phyloP scores from a whole-genome alignment of 2,329 filamentous ascomycete genomes.

The Biscogniauxia mediterranea region DNA sequence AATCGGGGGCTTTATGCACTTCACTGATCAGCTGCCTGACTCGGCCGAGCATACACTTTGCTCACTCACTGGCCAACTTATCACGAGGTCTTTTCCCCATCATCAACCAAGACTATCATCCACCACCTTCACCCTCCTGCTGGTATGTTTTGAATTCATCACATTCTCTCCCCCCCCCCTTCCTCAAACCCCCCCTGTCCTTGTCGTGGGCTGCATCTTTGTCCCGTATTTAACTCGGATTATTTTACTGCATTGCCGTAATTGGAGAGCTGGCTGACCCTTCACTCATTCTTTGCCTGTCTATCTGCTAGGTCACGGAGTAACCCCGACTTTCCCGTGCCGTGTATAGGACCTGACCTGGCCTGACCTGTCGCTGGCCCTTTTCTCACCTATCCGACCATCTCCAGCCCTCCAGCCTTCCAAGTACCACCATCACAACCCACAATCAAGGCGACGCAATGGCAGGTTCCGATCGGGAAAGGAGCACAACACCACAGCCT shows the following conservation, averaged over 20 bases:
- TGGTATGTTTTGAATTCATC: background rate
- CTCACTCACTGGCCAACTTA: background rate
- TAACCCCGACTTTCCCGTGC: background rate
- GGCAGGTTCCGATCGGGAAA: conserved; percentile 38
- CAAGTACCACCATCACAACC: conserved; percentile 2
- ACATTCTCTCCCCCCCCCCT: background rate
- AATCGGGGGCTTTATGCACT: conserved; percentile 2
- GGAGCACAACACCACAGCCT: conserved; percentile 35
- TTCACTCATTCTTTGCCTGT: background rate
- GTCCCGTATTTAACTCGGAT: background rate
- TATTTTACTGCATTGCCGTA: background rate
- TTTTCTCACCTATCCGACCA: conserved; percentile 7
- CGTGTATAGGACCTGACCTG: background rate
- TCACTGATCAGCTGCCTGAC: conserved; percentile 10
- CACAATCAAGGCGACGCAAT: conserved; percentile 20
- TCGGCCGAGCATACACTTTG: conserved; percentile 8
- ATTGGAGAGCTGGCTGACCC: background rate
- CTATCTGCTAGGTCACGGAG: background rate
- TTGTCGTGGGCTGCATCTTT: background rate
- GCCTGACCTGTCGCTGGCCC: background rate
- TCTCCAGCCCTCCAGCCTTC: conserved; percentile 10
- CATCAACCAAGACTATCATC: background rate
- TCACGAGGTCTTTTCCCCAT: background rate
- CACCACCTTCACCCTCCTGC: background rate
- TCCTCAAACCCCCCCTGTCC: too few species aligned